A percentile compares a stretch with the other conserved stretches of the same genome.
phyloP scores from a whole-genome alignment of 164 flowering plant genomes.

The Nelumbo lutea region DNA sequence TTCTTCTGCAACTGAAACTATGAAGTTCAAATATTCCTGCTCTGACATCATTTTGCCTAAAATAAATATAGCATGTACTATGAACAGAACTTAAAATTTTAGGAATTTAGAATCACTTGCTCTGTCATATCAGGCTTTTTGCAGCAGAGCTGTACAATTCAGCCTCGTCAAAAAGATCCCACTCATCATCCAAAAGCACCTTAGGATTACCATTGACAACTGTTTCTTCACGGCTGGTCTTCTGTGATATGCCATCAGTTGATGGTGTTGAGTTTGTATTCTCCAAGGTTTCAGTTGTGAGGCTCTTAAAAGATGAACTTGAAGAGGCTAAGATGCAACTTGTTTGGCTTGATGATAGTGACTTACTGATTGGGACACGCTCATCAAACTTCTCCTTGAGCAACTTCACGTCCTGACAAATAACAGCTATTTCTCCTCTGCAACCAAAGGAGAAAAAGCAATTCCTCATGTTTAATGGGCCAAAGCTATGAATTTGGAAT shows the following conservation, averaged over 20 bases:
- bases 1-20: background rate
- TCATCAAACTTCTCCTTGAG: conserved; percentile 69
- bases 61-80: background rate
- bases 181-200: conserved; percentile 40
- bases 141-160: background rate
- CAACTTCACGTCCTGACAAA: conserved; percentile 69
- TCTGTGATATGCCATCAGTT: conserved; percentile 12
- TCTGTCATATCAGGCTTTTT: too few relatives aligned
- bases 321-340: conserved; percentile 59
- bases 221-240: conserved; percentile 13
- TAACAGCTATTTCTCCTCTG: conserved; percentile 92
- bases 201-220: conserved; percentile 6
- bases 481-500: too few relatives aligned
- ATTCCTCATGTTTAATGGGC: background rate
- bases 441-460: background rate
- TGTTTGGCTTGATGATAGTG: conserved; percentile 58
- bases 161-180: conserved; percentile 36
- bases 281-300: conserved; percentile 16
- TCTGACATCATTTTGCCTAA: background rate
- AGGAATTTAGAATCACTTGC: background rate
- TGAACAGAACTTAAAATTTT: background rate
- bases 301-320: conserved; percentile 38
- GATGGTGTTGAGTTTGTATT: conserved; percentile 25
- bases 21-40: background rate
- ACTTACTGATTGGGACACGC: conserved; percentile 49